A percentile compares a stretch with the other conserved stretches of the same genome.
These are phyloP conservation scores for Pythium aquatile DNA, from an alignment of 352 stramenopile genomes.

Conservation along the genomic window DNA sequence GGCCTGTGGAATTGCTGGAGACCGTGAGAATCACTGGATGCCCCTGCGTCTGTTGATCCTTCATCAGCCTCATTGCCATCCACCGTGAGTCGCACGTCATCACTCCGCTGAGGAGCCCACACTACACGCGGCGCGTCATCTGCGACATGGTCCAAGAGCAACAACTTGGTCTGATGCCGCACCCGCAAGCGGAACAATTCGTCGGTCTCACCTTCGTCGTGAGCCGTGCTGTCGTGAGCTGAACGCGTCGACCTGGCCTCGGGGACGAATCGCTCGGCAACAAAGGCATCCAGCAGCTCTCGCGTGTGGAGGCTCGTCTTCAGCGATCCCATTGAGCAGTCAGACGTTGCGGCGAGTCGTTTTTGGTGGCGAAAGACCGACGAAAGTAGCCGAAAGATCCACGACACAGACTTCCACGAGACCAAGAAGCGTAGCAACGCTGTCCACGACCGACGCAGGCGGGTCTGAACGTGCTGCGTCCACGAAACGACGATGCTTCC, in stretches of 20 bases:
- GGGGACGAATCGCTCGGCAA: neutral
- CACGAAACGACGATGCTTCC: neutral
- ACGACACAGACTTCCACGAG: neutral
- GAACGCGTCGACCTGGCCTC: neutral
- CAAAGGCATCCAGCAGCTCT: constrained; percentile 8
- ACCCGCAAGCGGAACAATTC: constrained; percentile 61
- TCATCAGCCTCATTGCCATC: constrained; percentile 2
- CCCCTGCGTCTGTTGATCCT: no score
- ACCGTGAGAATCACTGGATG: no score
- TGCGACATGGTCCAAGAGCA: constrained; percentile 42
- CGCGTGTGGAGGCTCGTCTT: constrained; percentile 6
- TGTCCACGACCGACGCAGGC: neutral
- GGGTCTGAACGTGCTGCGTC: neutral
- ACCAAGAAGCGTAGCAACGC: neutral
- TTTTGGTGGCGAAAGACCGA: neutral
- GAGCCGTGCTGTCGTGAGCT: neutral
- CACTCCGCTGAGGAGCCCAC: constrained; percentile 51
- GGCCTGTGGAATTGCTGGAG: constrained; percentile 23
- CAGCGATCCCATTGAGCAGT: neutral
- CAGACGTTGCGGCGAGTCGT: neutral
- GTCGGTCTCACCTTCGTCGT: constrained; percentile 26
- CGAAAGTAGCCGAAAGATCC: neutral
- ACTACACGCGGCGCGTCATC: constrained; percentile 41
- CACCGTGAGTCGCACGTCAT: constrained; percentile 12
- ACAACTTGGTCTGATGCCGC: constrained; percentile 57